These are phyloP conservation scores for Leccinum holopus DNA, from an alignment of 1,284 basidiomycete species.

Conservation along the genomic window DNA sequence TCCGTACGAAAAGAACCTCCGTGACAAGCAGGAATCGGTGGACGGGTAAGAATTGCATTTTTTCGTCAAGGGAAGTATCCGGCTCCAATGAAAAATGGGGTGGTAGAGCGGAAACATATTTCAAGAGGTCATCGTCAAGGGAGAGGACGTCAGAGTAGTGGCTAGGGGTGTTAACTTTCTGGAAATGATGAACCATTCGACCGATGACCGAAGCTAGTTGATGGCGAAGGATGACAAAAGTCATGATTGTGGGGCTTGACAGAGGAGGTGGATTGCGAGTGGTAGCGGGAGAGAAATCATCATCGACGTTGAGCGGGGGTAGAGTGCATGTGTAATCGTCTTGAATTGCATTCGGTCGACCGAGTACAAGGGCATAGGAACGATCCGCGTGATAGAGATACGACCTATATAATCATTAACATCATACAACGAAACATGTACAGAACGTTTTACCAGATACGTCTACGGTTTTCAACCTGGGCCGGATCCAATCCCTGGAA, in stretches of 20 bases:
- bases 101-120: conserved; percentile 75
- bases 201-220: conserved; percentile 84
- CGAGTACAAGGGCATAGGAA: conserved; percentile 88
- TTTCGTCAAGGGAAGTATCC: conserved; percentile 76
- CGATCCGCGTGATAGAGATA: conserved; percentile 93
- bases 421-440: conserved; percentile 1
- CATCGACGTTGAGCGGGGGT: conserved; percentile 82
- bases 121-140: conserved; percentile 84
- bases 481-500: conserved; percentile 73
- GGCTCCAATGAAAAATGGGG: conserved; percentile 76
- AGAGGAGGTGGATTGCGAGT: conserved; percentile 54
- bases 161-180: conserved; percentile 79
- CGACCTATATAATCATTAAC: conserved; percentile 52
- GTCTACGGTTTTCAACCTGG: conserved; percentile 85
- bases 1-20: conserved; percentile 77
- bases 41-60: conserved; percentile 60
- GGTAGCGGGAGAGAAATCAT: conserved; percentile 49
- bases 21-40: conserved; percentile 80
- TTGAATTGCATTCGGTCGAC: conserved; percentile 86
- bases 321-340: conserved; percentile 84
- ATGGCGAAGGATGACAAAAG: conserved; percentile 87
- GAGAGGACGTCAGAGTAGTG: conserved; percentile 84
- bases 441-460: conserved; percentile 70
- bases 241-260: conserved; percentile 77
- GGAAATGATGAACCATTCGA: conserved; percentile 92